Evolutionary conservation across 176 grass and related monocot species (phyloP).

Genomic region (Oryza coarctata): DNA sequence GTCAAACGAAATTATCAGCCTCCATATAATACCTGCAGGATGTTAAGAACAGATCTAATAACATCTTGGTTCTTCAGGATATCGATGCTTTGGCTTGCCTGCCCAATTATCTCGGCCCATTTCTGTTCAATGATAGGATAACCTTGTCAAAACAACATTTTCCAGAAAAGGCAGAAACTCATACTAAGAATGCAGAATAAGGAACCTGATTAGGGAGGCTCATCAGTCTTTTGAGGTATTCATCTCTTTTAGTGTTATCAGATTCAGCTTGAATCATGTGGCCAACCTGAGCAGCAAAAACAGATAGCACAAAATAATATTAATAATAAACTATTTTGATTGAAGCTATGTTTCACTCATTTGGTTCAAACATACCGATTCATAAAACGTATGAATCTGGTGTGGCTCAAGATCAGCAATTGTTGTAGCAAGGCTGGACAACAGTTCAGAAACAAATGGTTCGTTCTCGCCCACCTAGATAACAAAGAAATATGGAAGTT

Average conservation of each 20-base stretch:
- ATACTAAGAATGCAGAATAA: conserved; percentile 21
- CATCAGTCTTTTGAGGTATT: conserved; percentile 99
- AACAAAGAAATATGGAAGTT: conserved; percentile 33
- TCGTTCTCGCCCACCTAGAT: conserved; percentile 92
- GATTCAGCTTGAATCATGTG: conserved; percentile 99
- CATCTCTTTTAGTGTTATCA: conserved; percentile 87
- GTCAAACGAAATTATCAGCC: conserved; percentile 11
- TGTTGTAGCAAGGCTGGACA: conserved; percentile 70
- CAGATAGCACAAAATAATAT: conserved; percentile 22
- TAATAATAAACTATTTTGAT: conserved; percentile 10
- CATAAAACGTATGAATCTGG: conserved; percentile 98
- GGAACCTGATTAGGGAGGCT: conserved; percentile 94
- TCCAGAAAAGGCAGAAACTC: conserved; percentile 1
- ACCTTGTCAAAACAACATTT: conserved; percentile 26
- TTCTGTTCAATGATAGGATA: conserved; percentile 60
- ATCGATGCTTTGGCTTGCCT: conserved; percentile 93
- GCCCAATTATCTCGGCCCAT: conserved; percentile 99
- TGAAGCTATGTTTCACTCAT: neutral
- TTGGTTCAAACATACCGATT: conserved; percentile 75
- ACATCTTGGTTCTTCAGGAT: conserved; percentile 96
- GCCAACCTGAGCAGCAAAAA: conserved; percentile 62
- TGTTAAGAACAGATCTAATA: conserved; percentile 98
- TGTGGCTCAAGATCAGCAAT: conserved; percentile 95
- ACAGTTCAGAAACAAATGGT: conserved; percentile 96
- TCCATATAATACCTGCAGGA: conserved; percentile 71